A percentile compares a stretch with the other conserved stretches of the same genome.
These are phyloP conservation scores for Coniophora puteana DNA, from an alignment of 1,284 basidiomycete species.

Conservation along the genomic window DNA sequence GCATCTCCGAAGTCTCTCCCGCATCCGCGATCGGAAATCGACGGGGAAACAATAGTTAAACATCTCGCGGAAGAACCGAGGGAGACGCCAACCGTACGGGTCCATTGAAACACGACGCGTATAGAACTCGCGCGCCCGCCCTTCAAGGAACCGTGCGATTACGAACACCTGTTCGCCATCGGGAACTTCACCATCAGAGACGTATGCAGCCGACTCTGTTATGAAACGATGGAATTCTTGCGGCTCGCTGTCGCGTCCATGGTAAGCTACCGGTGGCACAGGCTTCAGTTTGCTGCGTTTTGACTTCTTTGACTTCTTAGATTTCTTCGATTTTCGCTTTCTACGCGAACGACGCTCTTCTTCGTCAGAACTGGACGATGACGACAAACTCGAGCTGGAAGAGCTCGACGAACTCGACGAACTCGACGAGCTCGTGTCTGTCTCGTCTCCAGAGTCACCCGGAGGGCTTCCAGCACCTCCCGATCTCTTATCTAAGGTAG, in stretches of 20 bases:
- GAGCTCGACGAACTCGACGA: too few species aligned
- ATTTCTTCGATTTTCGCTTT: too few species aligned
- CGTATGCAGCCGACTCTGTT: slow-evolving; percentile 25
- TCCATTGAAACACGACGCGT: slow-evolving; percentile 26
- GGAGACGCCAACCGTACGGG: slow-evolving; percentile 15
- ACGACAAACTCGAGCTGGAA: too few species aligned
- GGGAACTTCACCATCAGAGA: slow-evolving; percentile 21
- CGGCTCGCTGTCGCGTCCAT: slow-evolving; percentile 24
- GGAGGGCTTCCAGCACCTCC: too few species aligned
- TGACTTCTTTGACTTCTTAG: too few species aligned
- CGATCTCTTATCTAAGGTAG: too few species aligned
- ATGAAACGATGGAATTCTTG: slow-evolving; percentile 26
- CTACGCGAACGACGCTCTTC: too few species aligned
- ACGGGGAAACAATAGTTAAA: slow-evolving; percentile 29
- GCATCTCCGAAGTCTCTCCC: slow-evolving; percentile 13
- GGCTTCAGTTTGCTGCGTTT: too few species aligned
- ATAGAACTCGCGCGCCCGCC: slow-evolving; percentile 38
- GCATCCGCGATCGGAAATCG: slow-evolving; percentile 17
- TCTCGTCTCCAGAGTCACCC: too few species aligned
- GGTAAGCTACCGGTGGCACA: slow-evolving; percentile 23
- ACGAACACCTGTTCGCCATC: slow-evolving; percentile 19
- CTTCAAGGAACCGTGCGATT: slow-evolving; percentile 27
- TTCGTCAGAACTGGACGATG: too few species aligned
- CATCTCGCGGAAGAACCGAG: slow-evolving; percentile 22
- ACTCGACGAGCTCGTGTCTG: too few species aligned